Base-by-base conservation (phyloP, 2,329 filamentous ascomycete species). In the Phoma sp. region DNA sequence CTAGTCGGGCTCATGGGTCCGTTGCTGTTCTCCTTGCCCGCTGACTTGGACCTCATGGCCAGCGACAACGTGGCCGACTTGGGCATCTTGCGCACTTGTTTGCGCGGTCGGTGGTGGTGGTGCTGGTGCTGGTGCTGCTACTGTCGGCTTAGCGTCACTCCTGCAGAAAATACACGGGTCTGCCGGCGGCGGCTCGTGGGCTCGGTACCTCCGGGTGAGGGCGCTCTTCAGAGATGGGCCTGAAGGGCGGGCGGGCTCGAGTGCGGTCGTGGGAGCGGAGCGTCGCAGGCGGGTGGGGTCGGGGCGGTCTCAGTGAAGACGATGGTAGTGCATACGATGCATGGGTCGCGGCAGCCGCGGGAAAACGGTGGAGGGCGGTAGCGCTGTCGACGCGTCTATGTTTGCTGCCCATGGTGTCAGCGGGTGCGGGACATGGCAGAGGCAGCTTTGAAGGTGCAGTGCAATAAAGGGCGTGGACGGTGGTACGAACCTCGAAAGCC, bases 31-130 rank as follows among this genome's bases (percentile, higher is more conserved):
- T 71, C 68, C 52, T 69, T 74, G 39, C 57, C 58, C 41, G 57
- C 49, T 36, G 52, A 29, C 49, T 70, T 73, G 22, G 69, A 58
- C 42, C 71, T 66, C 71, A 72, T 72, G 47, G 69, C 68, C 30
- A 75, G 59, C 29, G 73, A 75, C 55, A 75, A 53, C 32, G 72
- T 69, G 33, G 73, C 70, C 11, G 71, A 69, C 47, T 75, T 75
- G 30, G 72, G 73, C 73, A 75, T 75, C 59, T 71, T 75, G 52
- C 69, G 63, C 22, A 71, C 50, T 48, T 64, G 61, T 56, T 66
- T 74, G 47, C 57, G 64, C 38, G 64, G 64, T 42, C 27, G 27
- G 27, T 18, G 18, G n/a, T 55, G 52, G n/a, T 58, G 48, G 60
- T 63, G 56, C 45, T 33, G 8, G 32, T 54, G 52, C 13, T 58